Base-by-base conservation (phyloP, 1,284 basidiomycete species). In the Clitocybe nebularis region DNA sequence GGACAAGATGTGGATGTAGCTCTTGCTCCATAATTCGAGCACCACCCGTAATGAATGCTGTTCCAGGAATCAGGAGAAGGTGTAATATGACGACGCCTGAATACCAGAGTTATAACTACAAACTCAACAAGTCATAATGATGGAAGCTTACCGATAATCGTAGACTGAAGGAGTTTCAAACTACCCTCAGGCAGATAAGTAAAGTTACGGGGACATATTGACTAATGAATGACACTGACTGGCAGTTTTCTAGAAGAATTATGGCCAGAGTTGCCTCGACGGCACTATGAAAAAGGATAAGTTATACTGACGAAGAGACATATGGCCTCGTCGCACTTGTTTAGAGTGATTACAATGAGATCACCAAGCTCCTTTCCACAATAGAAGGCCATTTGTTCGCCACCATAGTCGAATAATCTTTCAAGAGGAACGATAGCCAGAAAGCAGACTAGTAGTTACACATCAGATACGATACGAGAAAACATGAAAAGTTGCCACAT, bases 261-360 rank as follows among this genome's bases (percentile, higher is more conserved):
- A 87, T 80, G 0, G 80, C 81, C 2, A 87, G 63, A 0, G 80
- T 81, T 0, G 76, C 83, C 62, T 87, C 83, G 6, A 78, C 71
- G 11, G 69, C 58, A 54, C 73, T 77, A 13, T 19, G 17, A 19
- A 6, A 45, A 28, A 33, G 29, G 34, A 16, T 35, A 42, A 33
- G 9, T 37, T 19, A 32, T n/a, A 42, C 34, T 38, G 30, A 22
- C n/a, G 19, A 33, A 16, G 9, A 8, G 42, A 32, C 10, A 32
- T 23, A n/a, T 24, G 19, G 28, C 35, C 33, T n/a, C 13, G 17
- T 60, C 69, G 42, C 42, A 80, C 79, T 83, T 83, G 62, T 81
- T 81, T 29, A 82, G 60, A 0, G 78, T 77, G 29, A 83, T 68
- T 10, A 72, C 63, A 16, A 81, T 56, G 6, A 84, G 58, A 52